Base-by-base conservation (phyloP, 106 monocot species). In the Apostasia shenzhenica region DNA sequence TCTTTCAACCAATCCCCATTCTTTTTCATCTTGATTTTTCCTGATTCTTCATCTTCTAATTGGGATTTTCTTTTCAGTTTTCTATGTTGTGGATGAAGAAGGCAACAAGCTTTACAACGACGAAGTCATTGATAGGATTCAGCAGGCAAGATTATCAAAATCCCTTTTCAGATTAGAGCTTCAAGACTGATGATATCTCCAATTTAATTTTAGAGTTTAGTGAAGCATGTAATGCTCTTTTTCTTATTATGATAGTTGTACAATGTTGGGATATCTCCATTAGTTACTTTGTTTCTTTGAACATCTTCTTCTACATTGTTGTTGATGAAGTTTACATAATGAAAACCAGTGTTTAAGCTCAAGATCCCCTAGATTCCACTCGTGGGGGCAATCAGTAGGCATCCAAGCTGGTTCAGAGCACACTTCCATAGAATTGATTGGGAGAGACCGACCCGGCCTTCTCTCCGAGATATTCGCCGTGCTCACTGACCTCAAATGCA, bases 381-480 rank as follows among this genome's bases (percentile, higher is more conserved):
- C 79, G 6, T 6, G 76, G 63, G 69, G 69, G 45, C 66, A 73
- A 8, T 76, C 80, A 7, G 80, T 84, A 1, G 81, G 75, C 1
- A 72, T 79, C 9, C 71, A 68, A 39, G 14, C 84, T 9, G 52
- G 70, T n/a, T 53, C 69, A 40, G 58, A 80, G 49, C 76, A 77
- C 58, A 83, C 74, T 2, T 64, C 79, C 2, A 82, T 87, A 1
- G 86, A 87, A 54, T 77, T 87, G 6, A 77, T 74, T 0, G 83
- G 86, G 8, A 55, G 61, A 12, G 78, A 85, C 70, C 69, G 85
- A n/a, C 85, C 85, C 0, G 85, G 85, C 2, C 78, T 85, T 13
- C 78, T 85, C 40, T 85, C 85, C 0, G 81, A 85, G 59, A 55
- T 85, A 13, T 81, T 67, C 10, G 85, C 85, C 0, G 81, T 85